Evolutionary conservation across 2,329 filamentous ascomycete genomes (phyloP), one percentile per base, ranked within the genome.

Genomic region (Rhynchosporium graminicola): DNA sequence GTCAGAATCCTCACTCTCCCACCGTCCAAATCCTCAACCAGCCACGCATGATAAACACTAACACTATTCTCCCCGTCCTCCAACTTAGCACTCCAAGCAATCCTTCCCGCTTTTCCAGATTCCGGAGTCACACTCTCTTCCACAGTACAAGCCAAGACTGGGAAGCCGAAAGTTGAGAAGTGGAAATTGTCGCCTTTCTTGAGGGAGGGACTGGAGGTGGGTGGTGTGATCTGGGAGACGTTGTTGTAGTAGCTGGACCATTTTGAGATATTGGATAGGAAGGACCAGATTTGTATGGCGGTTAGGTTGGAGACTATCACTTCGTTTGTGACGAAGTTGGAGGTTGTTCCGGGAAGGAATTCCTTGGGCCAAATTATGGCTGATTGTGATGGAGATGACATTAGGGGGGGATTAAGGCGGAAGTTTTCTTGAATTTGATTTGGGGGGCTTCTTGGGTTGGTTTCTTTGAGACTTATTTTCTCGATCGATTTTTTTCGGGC

Each of bases 291-390:
- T 13, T 46, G 36, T 2, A 20, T 4, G 20, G 54, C 15, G 9
- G 38, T 8, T 6, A 57, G 20, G 26, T 29, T 28, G 38, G 38
- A 29, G 9, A n/a, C 54, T 4, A 57, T 57, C 8, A 57, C 42
- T 45, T 57, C 54, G 38, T 57, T 57, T 20, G 36, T 31, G 3
- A 57, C 54, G 38, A 45, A 57, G 54, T 57, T 57, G 54, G 36
- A 33, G n/a, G 54, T 57, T 31, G 54, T 57, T 10, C 54, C 54
- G 2, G 54, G 54, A 28, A 57, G 54, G 38, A 57, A 57, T 15
- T 57, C 28, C 12, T n/a, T 5, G 20, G 54, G 54, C 54, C 54
- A 57, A 38, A 45, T 38, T 29, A 54, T 54, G 50, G 50, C 50
- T 10, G 50, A 54, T 54, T 54, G 50, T 8, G 31, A 38, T 40